Percentiles rank a stretch among this genome's conserved stretches.
Evolutionary conservation across 2,329 filamentous ascomycete genomes (phyloP).

Genomic region (Pseudogymnoascus sp.): DNA sequence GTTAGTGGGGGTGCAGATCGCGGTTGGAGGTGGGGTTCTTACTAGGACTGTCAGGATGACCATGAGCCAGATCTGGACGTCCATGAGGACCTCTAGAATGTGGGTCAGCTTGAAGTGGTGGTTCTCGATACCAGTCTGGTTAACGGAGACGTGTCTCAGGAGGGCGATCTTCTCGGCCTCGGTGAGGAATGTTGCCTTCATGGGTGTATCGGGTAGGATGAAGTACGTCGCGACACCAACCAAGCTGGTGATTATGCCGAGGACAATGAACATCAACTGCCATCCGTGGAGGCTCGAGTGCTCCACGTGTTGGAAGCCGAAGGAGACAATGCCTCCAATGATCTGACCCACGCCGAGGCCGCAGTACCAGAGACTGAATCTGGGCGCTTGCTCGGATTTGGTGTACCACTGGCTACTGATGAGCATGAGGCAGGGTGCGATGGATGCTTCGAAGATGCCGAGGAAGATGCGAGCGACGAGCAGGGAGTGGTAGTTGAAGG

Average conservation of each 20-base stretch:
- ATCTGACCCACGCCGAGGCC: conserved; percentile 52
- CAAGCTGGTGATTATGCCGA: conserved; percentile 38
- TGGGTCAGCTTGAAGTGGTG: conserved; percentile 41
- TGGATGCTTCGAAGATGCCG: conserved; percentile 53
- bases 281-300: conserved; percentile 32
- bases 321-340: conserved; percentile 38
- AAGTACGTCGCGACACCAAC: conserved; percentile 34
- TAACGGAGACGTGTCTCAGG: conserved; percentile 43
- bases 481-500: conserved; percentile 44
- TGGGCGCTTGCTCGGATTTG: conserved; percentile 47
- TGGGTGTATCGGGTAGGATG: conserved; percentile 41
- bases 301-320: conserved; percentile 45
- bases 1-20: conserved; percentile 17
- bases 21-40: conserved; percentile 19
- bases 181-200: conserved; percentile 34
- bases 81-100: conserved; percentile 40
- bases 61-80: conserved; percentile 45
- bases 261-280: conserved; percentile 43
- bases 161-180: conserved; percentile 36
- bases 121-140: conserved; percentile 47
- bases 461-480: conserved; percentile 49
- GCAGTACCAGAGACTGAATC: conserved; percentile 54
- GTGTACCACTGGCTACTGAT: conserved; percentile 54
- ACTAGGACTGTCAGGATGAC: conserved; percentile 41
- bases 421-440: conserved; percentile 52